These are phyloP conservation scores for Pecoramyces ruminantium DNA, from an alignment of 192 early-diverging fungal genomes.

Conservation along the genomic window DNA sequence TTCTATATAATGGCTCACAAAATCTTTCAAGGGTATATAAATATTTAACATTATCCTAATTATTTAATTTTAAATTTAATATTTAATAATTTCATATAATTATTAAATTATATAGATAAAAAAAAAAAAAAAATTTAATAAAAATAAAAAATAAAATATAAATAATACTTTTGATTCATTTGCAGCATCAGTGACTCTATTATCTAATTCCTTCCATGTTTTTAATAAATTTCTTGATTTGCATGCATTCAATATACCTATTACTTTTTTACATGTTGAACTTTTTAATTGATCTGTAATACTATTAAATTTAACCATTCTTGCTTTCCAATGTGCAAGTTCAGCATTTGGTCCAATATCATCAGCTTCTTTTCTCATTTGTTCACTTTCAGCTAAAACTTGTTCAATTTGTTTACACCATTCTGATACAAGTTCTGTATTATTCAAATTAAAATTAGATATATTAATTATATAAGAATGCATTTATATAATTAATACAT, in stretches of 20 bases:
- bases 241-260: constrained; percentile 42
- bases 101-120: too few relatives aligned
- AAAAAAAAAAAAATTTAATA: too few relatives aligned
- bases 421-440: constrained; percentile 29
- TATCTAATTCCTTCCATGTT: constrained; percentile 47
- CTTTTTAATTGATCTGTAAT: constrained; percentile 48
- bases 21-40: constrained; percentile 48
- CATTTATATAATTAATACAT: neutral
- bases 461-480: neutral
- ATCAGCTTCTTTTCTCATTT: constrained; percentile 52
- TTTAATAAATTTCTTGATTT: constrained; percentile 34
- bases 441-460: neutral
- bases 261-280: constrained; percentile 40
- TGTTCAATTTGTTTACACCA: constrained; percentile 55
- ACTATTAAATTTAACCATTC: constrained; percentile 51
- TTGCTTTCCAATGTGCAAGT: constrained; percentile 47
- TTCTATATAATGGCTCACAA: constrained; percentile 41
- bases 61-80: too few relatives aligned
- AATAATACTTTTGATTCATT: constrained; percentile 37
- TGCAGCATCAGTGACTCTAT: constrained; percentile 48
- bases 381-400: constrained; percentile 42
- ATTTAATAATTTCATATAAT: too few relatives aligned
- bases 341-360: constrained; percentile 55
- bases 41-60: constrained; percentile 46
- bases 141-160: too few relatives aligned